phyloP scores from a whole-genome alignment of 2,329 filamentous ascomycete species.

The Fusarium sp. region DNA sequence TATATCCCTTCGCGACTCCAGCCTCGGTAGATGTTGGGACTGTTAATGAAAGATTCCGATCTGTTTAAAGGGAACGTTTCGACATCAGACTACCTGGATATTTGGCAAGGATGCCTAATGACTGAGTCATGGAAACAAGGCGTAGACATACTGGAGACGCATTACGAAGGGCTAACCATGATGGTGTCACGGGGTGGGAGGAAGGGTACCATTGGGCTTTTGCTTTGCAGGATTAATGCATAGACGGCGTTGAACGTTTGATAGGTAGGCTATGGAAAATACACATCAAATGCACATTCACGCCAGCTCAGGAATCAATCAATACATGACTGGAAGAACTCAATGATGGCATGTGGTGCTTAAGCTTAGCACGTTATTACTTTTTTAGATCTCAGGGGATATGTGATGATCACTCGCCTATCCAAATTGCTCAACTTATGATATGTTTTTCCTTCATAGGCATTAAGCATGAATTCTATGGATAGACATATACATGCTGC shows the following conservation, averaged over 20 bases:
- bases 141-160: conserved; percentile 18
- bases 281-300: conserved; percentile 34
- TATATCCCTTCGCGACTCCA: not conserved
- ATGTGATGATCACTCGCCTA: not conserved
- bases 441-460: not conserved
- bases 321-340: not conserved
- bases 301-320: not conserved
- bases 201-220: conserved; percentile 34
- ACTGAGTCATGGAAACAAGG: conserved; percentile 7
- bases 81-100: conserved; percentile 5
- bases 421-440: not conserved
- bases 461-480: conserved; percentile 16
- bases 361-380: not conserved
- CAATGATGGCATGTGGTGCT: not conserved
- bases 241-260: conserved; percentile 52
- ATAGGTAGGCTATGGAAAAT: conserved; percentile 45
- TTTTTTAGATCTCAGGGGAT: not conserved
- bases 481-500: conserved; percentile 14
- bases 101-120: conserved; percentile 15
- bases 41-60: not conserved
- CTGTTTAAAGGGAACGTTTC: not conserved
- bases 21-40: not conserved
- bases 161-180: conserved; percentile 15
- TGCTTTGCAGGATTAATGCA: conserved; percentile 45
- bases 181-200: conserved; percentile 1